Evolutionary conservation across 2,329 filamentous ascomycete species (phyloP), one percentile per base, ranked within the genome.

Genomic region (Chrysosphaeria jannelii): DNA sequence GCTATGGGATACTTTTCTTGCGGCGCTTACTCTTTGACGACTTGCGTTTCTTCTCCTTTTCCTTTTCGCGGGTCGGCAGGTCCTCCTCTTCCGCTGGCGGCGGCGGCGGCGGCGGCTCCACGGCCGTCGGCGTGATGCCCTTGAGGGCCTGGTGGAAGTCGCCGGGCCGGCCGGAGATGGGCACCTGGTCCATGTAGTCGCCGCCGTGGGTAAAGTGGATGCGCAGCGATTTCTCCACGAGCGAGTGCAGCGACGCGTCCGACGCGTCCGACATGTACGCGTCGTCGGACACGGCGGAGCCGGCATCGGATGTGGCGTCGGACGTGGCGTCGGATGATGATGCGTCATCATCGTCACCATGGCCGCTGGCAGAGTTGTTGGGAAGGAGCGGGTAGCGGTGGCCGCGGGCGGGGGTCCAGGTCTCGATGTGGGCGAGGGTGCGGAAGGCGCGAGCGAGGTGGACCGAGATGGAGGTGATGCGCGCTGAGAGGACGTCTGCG

Each of bases 121-220:
- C 19, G 13, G 30, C 23, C 27, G 42, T 46, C 25, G 44, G 39
- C 34, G 56, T 56, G 25, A 59, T 50, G 2, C 62, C 61, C 0
- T 59, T 65, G 6, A 57, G 61, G 6, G 55, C 54, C 8, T 67
- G 48, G 32, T 66, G 59, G 39, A 68, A 69, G 25, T 63, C 58
- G 23, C 63, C 63, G 1, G 63, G 63, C 14, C 54, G 51, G 23
- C 64, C 63, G 1, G 60, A 66, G 33, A 69, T 67, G 20, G 62
- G 60, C 31, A 65, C 68, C 38, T 67, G 58, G 39, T 69, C 59
- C 41, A 68, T 57, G 36, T 62, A 68, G 31, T 68, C 61, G 23
- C 58, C 54, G 18, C 60, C 62, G 32, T 56, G 58, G 30, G 49
- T 51, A 39, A 59, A 46, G 31, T 63, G 57, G 19, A 59, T 47